Percentiles rank a stretch among this genome's conserved stretches.
phyloP scores from a whole-genome alignment of 306 rosid species.

The Medicago lupulina region DNA sequence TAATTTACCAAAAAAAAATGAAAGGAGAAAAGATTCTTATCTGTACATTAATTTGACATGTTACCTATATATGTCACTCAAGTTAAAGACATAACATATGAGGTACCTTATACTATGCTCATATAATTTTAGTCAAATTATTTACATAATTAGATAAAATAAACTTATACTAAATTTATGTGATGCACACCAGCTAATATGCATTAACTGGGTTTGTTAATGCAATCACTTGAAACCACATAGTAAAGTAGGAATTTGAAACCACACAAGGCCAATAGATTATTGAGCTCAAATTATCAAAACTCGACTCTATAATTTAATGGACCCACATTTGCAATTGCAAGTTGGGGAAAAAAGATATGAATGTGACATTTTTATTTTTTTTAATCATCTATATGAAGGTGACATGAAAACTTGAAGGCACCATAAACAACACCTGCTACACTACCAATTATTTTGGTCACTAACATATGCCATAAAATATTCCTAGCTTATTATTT shows the following conservation, averaged over 20 bases:
- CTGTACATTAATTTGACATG: slow-evolving; percentile 36
- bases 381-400: slow-evolving; percentile 3
- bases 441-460: slow-evolving; percentile 6
- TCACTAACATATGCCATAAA: slow-evolving; percentile 26
- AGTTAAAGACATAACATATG: slow-evolving; percentile 30
- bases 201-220: background rate
- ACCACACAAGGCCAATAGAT: slow-evolving; percentile 41
- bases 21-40: slow-evolving; percentile 36
- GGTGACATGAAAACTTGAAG: slow-evolving; percentile 53
- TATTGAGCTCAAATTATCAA: slow-evolving; percentile 46
- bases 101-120: slow-evolving; percentile 10
- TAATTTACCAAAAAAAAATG: slow-evolving; percentile 15
- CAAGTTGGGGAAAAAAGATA: slow-evolving; percentile 39
- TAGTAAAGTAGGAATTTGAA: slow-evolving; percentile 39
- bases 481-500: slow-evolving; percentile 13
- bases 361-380: slow-evolving; percentile 42
- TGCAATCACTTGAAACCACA: slow-evolving; percentile 42
- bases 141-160: slow-evolving; percentile 3
- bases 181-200: slow-evolving; percentile 12
- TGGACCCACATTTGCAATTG: slow-evolving; percentile 45
- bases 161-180: background rate
- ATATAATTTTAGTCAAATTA: slow-evolving; percentile 36
- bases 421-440: slow-evolving; percentile 32
- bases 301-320: slow-evolving; percentile 45
- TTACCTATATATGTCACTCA: slow-evolving; percentile 31